Evolutionary conservation across 805 yeast species (phyloP).

Genomic region (Saccharomycopsis microspora): DNA sequence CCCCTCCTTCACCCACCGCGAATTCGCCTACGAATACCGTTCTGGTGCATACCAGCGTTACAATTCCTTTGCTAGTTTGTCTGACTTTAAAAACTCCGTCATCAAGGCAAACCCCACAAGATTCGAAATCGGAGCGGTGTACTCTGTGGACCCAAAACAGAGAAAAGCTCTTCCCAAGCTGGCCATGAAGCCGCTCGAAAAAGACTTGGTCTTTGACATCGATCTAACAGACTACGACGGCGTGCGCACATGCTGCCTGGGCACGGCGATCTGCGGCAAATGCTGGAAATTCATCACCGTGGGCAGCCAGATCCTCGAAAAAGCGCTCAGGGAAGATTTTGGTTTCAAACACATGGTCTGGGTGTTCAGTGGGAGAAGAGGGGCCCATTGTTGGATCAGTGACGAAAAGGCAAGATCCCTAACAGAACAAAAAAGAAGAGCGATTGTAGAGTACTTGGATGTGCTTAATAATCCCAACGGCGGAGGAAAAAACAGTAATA

Average conservation of each 20-base stretch:
- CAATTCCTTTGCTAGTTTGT: conserved; percentile 54
- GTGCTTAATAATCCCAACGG: conserved; percentile 35
- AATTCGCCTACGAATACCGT: conserved; percentile 83
- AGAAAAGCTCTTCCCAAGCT: conserved; percentile 65
- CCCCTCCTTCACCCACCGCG: conserved; percentile 72
- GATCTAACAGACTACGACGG: conserved; percentile 96
- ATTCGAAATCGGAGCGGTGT: conserved; percentile 92
- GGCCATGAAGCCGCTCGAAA: conserved; percentile 68
- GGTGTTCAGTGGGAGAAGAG: conserved; percentile 98
- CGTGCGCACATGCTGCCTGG: conserved; percentile 85
- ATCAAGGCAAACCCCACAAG: conserved; percentile 70
- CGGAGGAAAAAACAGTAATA: conserved; percentile 33
- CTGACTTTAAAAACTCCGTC: conserved; percentile 72
- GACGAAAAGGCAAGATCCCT: conserved; percentile 69
- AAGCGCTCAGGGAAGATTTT: conserved; percentile 72
- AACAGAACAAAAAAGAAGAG: conserved; percentile 62
- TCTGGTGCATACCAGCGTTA: conserved; percentile 88
- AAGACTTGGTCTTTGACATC: conserved; percentile 91
- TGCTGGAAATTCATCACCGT: conserved; percentile 92
- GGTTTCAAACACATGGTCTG: conserved; percentile 80
- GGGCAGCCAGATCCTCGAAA: conserved; percentile 66
- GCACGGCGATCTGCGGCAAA: conserved; percentile 71
- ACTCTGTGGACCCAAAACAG: conserved; percentile 77
- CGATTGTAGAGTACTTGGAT: conserved; percentile 77
- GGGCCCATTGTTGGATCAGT: conserved; percentile 97